Conservation (phyloP, 306 rosid species). For the Vigna nakashimae region DNA sequence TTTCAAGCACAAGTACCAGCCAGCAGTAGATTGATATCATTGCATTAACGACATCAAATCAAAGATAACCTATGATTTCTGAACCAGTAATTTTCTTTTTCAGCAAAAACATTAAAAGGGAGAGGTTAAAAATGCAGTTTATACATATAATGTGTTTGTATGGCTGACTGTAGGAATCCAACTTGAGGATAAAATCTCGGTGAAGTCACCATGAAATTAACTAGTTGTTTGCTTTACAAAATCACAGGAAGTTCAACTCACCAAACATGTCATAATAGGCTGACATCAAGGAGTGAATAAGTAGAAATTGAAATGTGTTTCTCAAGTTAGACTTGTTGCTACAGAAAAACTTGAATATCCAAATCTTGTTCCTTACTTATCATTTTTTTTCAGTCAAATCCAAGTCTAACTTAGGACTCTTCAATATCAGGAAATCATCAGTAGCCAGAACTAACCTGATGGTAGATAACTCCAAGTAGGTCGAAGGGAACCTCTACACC, state of each 20-base stretch:
- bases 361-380: background rate
- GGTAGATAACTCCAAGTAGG: conserved; percentile 77
- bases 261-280: background rate
- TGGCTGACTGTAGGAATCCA: background rate
- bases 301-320: conserved; percentile 33
- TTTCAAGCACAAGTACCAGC: conserved; percentile 19
- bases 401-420: conserved; percentile 44
- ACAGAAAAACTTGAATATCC: background rate
- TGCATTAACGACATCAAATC: background rate
- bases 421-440: conserved; percentile 18
- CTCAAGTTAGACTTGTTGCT: conserved; percentile 22
- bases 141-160: background rate
- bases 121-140: background rate
- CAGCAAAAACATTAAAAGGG: background rate
- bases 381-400: conserved; percentile 24
- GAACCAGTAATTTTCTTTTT: background rate
- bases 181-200: background rate
- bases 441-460: conserved; percentile 67
- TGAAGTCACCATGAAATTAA: background rate
- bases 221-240: background rate
- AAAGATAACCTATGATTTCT: conserved; percentile 3
- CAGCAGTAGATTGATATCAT: conserved; percentile 5
- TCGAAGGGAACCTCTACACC: conserved; percentile 90
- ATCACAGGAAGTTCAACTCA: background rate
- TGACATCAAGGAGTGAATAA: conserved; percentile 14